Conservation (phyloP, 805 yeast genomes). For the Wickerhamiella australiensis region DNA sequence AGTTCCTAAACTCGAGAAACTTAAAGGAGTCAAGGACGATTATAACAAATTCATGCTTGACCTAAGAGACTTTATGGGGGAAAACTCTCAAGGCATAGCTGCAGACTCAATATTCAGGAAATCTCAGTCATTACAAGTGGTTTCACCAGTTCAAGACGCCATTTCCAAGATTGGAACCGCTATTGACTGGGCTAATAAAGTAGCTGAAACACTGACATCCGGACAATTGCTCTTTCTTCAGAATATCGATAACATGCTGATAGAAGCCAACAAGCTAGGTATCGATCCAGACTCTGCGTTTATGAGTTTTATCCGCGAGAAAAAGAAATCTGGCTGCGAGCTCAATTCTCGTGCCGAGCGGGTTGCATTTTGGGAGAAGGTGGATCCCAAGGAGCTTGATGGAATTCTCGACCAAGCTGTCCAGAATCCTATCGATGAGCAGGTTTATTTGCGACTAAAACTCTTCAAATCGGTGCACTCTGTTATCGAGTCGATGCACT, state of each 20-base stretch:
- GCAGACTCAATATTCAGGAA: not conserved
- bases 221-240: not conserved
- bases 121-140: not conserved
- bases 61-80: not conserved
- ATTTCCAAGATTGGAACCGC: not conserved
- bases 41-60: not conserved
- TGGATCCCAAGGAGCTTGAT: constrained; percentile 1
- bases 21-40: not conserved
- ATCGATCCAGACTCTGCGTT: not conserved
- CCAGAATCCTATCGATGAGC: not conserved
- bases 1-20: not conserved
- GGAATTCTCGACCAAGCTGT: not conserved
- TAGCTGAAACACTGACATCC: not conserved
- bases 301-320: not conserved
- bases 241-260: not conserved
- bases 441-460: not conserved
- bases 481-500: not conserved
- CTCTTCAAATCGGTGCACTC: not conserved
- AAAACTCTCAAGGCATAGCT: not conserved
- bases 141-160: not conserved
- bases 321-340: not conserved
- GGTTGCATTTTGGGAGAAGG: not conserved
- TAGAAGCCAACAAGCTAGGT: not conserved
- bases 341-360: constrained; percentile 5
- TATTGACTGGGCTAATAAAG: not conserved